phyloP scores from a whole-genome alignment of 108 stramenopile genomes.

The Phaeodactylum tricornutum region DNA sequence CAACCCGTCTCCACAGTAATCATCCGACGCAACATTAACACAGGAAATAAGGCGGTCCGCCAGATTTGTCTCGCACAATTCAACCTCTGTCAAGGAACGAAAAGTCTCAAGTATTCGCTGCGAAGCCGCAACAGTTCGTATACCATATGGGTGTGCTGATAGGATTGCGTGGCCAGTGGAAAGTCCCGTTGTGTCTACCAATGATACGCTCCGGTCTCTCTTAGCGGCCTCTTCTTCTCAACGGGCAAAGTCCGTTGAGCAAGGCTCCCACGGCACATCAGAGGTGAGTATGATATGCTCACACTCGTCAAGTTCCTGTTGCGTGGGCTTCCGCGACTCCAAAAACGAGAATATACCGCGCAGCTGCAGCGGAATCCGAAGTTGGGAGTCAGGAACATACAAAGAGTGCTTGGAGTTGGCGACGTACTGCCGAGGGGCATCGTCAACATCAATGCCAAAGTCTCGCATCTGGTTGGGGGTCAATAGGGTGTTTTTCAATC shows the following conservation, averaged over 20 bases:
- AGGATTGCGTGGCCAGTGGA: too few relatives aligned
- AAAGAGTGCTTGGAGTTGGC: not conserved
- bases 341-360: not conserved
- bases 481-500: conserved; percentile 13
- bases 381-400: not conserved
- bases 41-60: not conserved
- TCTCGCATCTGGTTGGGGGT: conserved; percentile 30
- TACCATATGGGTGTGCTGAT: too few relatives aligned
- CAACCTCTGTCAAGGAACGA: too few relatives aligned
- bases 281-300: not conserved
- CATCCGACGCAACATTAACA: not conserved
- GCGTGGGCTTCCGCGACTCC: not conserved
- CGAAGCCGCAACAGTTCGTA: not conserved
- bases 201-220: too few relatives aligned
- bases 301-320: not conserved
- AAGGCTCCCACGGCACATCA: not conserved
- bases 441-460: conserved; percentile 7
- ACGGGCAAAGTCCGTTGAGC: not conserved
- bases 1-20: not conserved
- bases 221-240: not conserved
- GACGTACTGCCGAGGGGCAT: not conserved
- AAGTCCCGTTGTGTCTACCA: too few relatives aligned
- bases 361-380: not conserved
- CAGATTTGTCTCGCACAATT: too few relatives aligned
- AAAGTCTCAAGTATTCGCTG: not conserved